Percentiles rank a stretch among this genome's conserved stretches.
Evolutionary conservation across 805 yeast genomes (phyloP).

Genomic region (Brettanomyces anomalus): DNA sequence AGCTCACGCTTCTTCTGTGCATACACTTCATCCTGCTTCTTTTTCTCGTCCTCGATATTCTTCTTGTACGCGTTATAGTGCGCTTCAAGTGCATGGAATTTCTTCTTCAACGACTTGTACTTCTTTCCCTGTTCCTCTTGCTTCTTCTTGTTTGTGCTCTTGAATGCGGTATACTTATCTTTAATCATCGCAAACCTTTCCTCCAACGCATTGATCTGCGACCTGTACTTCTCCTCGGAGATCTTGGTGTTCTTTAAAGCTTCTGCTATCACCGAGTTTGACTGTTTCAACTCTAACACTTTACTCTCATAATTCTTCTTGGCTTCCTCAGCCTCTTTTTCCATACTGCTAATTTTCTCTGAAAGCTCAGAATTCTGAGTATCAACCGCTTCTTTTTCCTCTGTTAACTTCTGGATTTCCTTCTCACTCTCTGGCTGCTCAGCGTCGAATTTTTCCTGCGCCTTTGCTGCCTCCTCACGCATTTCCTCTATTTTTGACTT

Average conservation of each 20-base stretch:
- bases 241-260: not conserved
- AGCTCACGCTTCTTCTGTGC: not conserved
- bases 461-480: not conserved
- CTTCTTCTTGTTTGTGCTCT: not conserved
- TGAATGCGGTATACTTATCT: constrained; percentile 2
- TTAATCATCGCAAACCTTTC: not conserved
- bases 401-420: constrained; percentile 5
- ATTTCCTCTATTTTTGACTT: not conserved
- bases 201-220: not conserved
- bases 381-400: constrained; percentile 4
- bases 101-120: not conserved
- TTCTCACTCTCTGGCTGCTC: not conserved
- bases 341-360: not conserved
- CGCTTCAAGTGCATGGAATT: not conserved
- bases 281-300: not conserved
- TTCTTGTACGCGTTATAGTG: not conserved
- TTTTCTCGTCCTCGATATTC: not conserved
- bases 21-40: not conserved
- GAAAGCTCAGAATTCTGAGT: constrained; percentile 7
- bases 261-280: not conserved
- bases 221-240: not conserved
- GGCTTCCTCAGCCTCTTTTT: not conserved
- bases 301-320: not conserved
- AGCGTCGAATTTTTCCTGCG: not conserved
- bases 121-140: not conserved